Conservation (phyloP, 768 basidiomycete species). For the Agrocybe praecox region DNA sequence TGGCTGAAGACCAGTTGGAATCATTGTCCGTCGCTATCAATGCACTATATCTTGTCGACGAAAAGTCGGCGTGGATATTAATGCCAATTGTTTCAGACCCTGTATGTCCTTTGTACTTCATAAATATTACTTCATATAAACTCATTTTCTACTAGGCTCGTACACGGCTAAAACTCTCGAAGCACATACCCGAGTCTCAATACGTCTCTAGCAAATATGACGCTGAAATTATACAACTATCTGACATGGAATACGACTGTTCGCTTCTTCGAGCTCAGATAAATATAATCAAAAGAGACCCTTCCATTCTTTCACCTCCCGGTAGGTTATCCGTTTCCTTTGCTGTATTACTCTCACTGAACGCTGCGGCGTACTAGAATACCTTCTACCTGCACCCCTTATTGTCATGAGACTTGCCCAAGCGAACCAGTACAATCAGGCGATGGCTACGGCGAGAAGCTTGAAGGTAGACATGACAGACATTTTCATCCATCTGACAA, state of each 20-base stretch:
- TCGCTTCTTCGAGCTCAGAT: conserved; percentile 77
- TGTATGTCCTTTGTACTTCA: conserved; percentile 38
- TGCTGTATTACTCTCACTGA: conserved; percentile 17
- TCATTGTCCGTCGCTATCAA: conserved; percentile 89
- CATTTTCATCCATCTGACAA: conserved; percentile 75
- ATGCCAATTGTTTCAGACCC: conserved; percentile 56
- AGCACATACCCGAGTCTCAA: conserved; percentile 77
- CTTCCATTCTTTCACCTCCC: conserved; percentile 57
- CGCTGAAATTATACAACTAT: conserved; percentile 76
- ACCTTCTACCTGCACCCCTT: conserved; percentile 56
- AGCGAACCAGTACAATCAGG: conserved; percentile 75
- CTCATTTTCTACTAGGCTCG: conserved; percentile 44
- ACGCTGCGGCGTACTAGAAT: conserved; percentile 37
- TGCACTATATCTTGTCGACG: conserved; percentile 80
- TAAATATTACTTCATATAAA: conserved; percentile 9
- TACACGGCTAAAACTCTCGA: conserved; percentile 73
- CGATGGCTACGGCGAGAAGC: conserved; percentile 73
- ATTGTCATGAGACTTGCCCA: conserved; percentile 82
- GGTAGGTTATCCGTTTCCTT: conserved; percentile 51
- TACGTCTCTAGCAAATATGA: conserved; percentile 64
- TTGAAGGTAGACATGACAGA: conserved; percentile 88
- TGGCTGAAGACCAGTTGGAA: conserved; percentile 72
- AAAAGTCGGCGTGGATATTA: conserved; percentile 82
- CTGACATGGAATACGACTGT: conserved; percentile 80
- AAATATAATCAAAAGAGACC: conserved; percentile 71